These are phyloP conservation scores for Candida labiduridarum DNA, from an alignment of 1,139 yeast species.

Conservation along the genomic window DNA sequence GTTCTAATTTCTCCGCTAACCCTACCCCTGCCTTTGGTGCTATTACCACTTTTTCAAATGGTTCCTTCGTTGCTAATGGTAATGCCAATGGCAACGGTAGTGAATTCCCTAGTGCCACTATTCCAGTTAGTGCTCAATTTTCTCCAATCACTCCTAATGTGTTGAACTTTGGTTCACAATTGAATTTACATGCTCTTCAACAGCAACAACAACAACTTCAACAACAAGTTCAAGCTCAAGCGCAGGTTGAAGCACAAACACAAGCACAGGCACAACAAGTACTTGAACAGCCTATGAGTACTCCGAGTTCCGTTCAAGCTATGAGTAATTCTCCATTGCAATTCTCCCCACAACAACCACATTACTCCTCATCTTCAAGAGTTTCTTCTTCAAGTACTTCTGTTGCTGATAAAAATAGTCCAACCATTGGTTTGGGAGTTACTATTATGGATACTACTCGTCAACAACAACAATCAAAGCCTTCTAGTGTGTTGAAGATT, in stretches of 20 bases:
- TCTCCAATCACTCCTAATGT: conserved; percentile 16
- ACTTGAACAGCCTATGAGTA: conserved; percentile 1
- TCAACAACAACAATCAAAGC: neutral
- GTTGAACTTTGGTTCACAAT: neutral
- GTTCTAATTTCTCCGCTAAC: conserved; percentile 9
- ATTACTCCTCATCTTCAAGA: conserved; percentile 1
- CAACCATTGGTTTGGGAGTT: conserved; percentile 16
- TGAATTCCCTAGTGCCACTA: neutral
- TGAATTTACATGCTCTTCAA: neutral
- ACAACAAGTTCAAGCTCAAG: conserved; percentile 1
- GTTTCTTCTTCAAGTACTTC: conserved; percentile 1
- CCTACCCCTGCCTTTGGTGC: conserved; percentile 12
- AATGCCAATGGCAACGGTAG: neutral
- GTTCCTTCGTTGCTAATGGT: neutral
- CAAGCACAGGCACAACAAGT: neutral
- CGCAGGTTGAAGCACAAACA: neutral
- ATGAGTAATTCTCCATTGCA: conserved; percentile 11
- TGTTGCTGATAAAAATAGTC: conserved; percentile 5
- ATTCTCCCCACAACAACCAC: conserved; percentile 11
- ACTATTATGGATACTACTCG: conserved; percentile 3
- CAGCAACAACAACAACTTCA: neutral
- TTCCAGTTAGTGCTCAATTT: conserved; percentile 4
- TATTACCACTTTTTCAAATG: conserved; percentile 7
- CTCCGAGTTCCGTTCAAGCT: conserved; percentile 9
- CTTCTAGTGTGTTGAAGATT: conserved; percentile 1